Conservation (phyloP, 2,329 filamentous ascomycete species). For the Penicillium crustosum region DNA sequence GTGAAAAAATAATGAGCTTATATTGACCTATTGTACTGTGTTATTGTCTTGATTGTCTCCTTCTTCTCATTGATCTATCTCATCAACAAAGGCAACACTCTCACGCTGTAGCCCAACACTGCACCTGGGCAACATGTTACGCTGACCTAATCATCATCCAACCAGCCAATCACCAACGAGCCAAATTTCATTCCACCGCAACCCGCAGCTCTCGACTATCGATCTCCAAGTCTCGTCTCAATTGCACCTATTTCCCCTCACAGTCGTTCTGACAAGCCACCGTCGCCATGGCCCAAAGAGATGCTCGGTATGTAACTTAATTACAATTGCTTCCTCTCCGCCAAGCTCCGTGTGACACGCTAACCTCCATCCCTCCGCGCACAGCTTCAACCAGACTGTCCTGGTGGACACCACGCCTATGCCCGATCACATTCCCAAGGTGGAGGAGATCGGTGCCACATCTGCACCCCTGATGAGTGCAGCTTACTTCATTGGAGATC, state of each 20-base stretch:
- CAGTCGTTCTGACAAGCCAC: slow-evolving; percentile 18
- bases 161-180: slow-evolving; percentile 36
- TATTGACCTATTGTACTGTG: not conserved
- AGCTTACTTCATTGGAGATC: slow-evolving; percentile 93
- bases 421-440: slow-evolving; percentile 84
- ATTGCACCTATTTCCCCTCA: slow-evolving; percentile 20
- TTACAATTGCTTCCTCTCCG: not conserved
- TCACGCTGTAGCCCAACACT: not conserved
- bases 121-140: not conserved
- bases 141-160: slow-evolving; percentile 21
- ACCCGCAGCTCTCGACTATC: slow-evolving; percentile 28
- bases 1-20: not conserved
- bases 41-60: not conserved
- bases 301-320: slow-evolving; percentile 31
- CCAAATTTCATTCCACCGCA: slow-evolving; percentile 35
- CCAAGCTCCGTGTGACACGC: slow-evolving; percentile 17
- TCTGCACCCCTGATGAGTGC: slow-evolving; percentile 91
- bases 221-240: slow-evolving; percentile 22
- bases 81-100: not conserved
- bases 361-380: slow-evolving; percentile 26
- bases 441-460: slow-evolving; percentile 88
- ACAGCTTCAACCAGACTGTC: slow-evolving; percentile 89
- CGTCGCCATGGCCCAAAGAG: slow-evolving; percentile 34
- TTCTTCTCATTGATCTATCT: not conserved
- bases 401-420: slow-evolving; percentile 96